phyloP scores from a whole-genome alignment of 352 stramenopile species.

The Phytophthora pisi region DNA sequence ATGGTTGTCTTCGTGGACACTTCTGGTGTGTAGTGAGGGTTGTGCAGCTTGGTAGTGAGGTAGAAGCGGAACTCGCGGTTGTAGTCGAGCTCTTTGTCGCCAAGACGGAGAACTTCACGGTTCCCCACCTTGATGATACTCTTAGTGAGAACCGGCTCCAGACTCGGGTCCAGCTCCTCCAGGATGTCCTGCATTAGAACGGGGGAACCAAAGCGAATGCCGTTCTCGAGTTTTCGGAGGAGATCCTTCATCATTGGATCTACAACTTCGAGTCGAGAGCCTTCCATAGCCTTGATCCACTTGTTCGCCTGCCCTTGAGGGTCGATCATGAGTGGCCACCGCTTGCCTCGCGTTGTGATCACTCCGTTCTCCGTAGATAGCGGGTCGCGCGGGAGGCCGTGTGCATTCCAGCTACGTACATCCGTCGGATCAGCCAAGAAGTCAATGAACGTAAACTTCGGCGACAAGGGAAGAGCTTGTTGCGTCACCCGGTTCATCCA shows the following conservation, averaged over 20 bases:
- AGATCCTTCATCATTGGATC: slow-evolving; percentile 96
- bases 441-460: slow-evolving; percentile 91
- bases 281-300: slow-evolving; percentile 96
- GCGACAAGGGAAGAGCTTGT: slow-evolving; percentile 83
- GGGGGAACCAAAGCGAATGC: slow-evolving; percentile 93
- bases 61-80: slow-evolving; percentile 95
- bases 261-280: slow-evolving; percentile 86
- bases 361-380: slow-evolving; percentile 97
- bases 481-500: slow-evolving; percentile 92
- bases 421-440: slow-evolving; percentile 94
- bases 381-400: slow-evolving; percentile 92
- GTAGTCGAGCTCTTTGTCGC: slow-evolving; percentile 97
- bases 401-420: slow-evolving; percentile 95
- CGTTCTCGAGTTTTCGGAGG: slow-evolving; percentile 93
- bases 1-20: slow-evolving; percentile 96
- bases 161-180: slow-evolving; percentile 94
- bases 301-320: slow-evolving; percentile 96
- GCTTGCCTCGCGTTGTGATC: slow-evolving; percentile 92
- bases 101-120: slow-evolving; percentile 92
- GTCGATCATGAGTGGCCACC: slow-evolving; percentile 98
- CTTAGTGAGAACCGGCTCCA: slow-evolving; percentile 95
- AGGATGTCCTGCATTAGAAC: slow-evolving; percentile 96
- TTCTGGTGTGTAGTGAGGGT: slow-evolving; percentile 96
- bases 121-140: slow-evolving; percentile 95
- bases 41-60: slow-evolving; percentile 96